Base-by-base conservation (phyloP, 352 stramenopile genomes). In the Globisporangium nunn region DNA sequence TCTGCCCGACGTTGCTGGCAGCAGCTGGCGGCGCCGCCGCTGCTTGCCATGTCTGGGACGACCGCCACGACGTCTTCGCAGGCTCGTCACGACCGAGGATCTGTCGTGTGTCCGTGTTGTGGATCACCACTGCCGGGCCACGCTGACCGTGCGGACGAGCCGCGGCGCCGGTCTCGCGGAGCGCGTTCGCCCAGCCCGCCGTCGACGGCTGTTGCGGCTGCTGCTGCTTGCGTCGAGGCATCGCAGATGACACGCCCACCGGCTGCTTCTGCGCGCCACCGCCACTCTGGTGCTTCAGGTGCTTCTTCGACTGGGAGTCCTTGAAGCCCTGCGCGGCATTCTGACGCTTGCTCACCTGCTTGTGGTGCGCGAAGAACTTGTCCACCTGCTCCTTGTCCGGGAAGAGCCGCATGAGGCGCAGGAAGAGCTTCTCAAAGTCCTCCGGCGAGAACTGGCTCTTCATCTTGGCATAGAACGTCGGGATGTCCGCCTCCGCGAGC, bases 381-480 rank as follows among this genome's bases (percentile, higher is more conserved):
- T 85, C 67, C 8, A 89, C 72, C 54, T 89, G 81, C 29, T 77
- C 61, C 43, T 72, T 72, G 52, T 91, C 78, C 1, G 81, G 81
- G 5, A 75, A 88, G 12, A 91, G 50, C 31, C 72, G 70, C 80
- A 94, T 91, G 17, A 94, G 67, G 50, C 75, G 78, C 8, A 91
- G 41, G n/a, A 94, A 91, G 28, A 92, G 71, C 60, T 82, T 71
- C 43, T 78, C 67, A 58, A 94, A 94, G 23, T 91, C 75, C 0
- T 70, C 50, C 1, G 70, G 48, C 1, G 68, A 75, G 40, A 94
- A 91, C 68, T 83, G 72, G 14, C 71, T 56, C 31, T 70, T 71
- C 59, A 91, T 80, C 55, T 87, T 87, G 51, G 64, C 59, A 56
- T 94, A 94, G 41, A 94, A 94, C 14, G 71, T 67, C 4, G 81